Evolutionary conservation across 1,284 basidiomycete species (phyloP).

Genomic region (Sporisorium graminicola): DNA sequence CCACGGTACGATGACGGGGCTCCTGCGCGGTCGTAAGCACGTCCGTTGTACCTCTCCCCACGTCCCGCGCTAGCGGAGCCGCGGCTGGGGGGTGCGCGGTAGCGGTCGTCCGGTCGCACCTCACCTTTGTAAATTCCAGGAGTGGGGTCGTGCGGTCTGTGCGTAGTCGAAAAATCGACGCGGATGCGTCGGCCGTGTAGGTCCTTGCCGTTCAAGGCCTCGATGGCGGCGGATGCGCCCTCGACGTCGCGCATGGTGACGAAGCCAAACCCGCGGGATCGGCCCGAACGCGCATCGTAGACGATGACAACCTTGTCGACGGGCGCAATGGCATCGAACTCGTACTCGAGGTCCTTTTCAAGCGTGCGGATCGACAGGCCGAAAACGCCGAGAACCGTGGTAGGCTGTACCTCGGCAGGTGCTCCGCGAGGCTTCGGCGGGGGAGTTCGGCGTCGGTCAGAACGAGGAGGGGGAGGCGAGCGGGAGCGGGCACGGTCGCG

Average conservation of each 20-base stretch:
- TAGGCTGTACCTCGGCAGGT: conserved; percentile 76
- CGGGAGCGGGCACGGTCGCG: conserved; percentile 39
- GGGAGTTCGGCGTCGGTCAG: conserved; percentile 40
- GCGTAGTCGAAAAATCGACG: conserved; percentile 95
- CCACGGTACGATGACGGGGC: conserved; percentile 31
- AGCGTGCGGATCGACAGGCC: conserved; percentile 93
- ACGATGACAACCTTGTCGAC: conserved; percentile 94
- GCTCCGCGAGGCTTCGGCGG: conserved; percentile 44
- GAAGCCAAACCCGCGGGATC: conserved; percentile 97
- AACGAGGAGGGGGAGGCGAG: conserved; percentile 36
- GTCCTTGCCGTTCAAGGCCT: conserved; percentile 93
- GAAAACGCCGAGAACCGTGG: conserved; percentile 92
- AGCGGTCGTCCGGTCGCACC: conserved; percentile 59
- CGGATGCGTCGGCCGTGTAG: conserved; percentile 95
- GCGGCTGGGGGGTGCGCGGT: conserved; percentile 17
- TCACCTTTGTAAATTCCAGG: conserved; percentile 85
- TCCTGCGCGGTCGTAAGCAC: conserved; percentile 35
- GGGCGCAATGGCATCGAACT: conserved; percentile 87
- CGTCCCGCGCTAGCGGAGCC: conserved; percentile 9
- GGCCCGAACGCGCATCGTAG: conserved; percentile 97
- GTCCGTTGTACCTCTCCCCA: conserved; percentile 35
- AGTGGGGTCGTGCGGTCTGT: conserved; percentile 91
- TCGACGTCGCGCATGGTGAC: conserved; percentile 90
- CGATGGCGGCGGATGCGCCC: conserved; percentile 87
- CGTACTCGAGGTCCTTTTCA: conserved; percentile 92